Evolutionary conservation across 2,329 filamentous ascomycete species (phyloP).

Genomic region (Venturia nashicola): DNA sequence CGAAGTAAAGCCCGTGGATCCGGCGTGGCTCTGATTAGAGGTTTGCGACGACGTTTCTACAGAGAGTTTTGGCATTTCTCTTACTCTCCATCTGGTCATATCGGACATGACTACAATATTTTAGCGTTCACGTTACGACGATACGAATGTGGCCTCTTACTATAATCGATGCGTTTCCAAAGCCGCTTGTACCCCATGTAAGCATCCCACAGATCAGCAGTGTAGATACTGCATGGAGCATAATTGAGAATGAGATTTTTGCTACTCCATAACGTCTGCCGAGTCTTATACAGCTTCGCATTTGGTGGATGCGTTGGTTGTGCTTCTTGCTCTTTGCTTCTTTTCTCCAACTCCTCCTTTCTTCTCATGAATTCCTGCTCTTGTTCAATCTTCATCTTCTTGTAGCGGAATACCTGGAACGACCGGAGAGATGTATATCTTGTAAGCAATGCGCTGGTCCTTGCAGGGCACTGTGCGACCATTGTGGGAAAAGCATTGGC

Average conservation of each 20-base stretch:
- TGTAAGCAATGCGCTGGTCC: conserved; percentile 20
- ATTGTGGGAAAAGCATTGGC: conserved; percentile 23
- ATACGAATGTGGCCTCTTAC: conserved; percentile 11
- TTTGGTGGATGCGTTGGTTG: conserved; percentile 12
- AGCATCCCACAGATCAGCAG: conserved; percentile 20
- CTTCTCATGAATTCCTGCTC: background rate
- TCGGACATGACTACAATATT: conserved; percentile 4
- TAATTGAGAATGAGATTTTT: conserved; percentile 21
- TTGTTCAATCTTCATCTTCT: background rate
- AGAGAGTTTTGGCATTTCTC: background rate
- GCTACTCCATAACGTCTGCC: conserved; percentile 15
- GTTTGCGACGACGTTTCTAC: background rate
- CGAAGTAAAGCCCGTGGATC: background rate
- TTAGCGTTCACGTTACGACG: background rate
- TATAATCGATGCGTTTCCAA: conserved; percentile 20
- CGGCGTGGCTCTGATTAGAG: background rate
- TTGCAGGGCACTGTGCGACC: conserved; percentile 19
- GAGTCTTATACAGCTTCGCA: conserved; percentile 15
- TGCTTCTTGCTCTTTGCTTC: conserved; percentile 13
- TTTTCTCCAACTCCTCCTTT: conserved; percentile 11
- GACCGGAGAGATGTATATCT: conserved; percentile 20
- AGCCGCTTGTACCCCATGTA: conserved; percentile 22
- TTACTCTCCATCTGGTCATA: conserved; percentile 7
- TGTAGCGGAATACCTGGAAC: conserved; percentile 21
- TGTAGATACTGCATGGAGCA: conserved; percentile 21